Evolutionary conservation across 2,329 filamentous ascomycete species (phyloP).

Genomic region (Colletotrichum sp.): DNA sequence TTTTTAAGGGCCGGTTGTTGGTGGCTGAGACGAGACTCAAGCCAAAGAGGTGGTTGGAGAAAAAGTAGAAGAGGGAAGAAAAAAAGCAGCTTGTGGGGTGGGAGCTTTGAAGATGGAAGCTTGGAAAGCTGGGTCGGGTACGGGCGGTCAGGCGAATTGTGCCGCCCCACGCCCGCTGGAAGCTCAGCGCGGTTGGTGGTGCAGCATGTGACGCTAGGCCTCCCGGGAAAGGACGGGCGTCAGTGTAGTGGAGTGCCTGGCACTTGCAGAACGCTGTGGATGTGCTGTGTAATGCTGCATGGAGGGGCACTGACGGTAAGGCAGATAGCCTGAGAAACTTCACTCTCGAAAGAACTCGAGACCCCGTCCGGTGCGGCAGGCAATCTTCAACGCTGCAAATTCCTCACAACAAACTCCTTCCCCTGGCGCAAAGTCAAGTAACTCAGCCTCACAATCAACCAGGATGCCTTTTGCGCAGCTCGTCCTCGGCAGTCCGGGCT

Average conservation of each 20-base stretch:
- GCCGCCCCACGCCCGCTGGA: constrained; percentile 13
- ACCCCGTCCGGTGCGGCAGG: not conserved
- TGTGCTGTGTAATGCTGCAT: not conserved
- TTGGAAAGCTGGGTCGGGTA: constrained; percentile 6
- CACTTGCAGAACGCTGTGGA: not conserved
- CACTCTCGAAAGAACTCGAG: not conserved
- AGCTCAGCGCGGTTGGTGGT: not conserved
- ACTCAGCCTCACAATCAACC: not conserved
- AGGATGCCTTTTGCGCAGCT: constrained; percentile 74
- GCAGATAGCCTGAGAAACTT: not conserved
- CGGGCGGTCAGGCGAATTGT: constrained; percentile 13
- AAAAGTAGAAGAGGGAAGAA: constrained; percentile 8
- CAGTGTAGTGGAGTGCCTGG: not conserved
- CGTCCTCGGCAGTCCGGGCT: constrained; percentile 90
- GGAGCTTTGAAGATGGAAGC: constrained; percentile 13
- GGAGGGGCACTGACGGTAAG: constrained; percentile 3
- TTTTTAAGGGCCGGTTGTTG: not conserved
- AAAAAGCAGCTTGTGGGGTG: constrained; percentile 14
- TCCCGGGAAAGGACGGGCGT: not conserved
- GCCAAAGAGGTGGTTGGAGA: constrained; percentile 13
- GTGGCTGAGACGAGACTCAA: constrained; percentile 16
- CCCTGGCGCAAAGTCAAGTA: not conserved
- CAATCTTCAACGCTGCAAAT: not conserved
- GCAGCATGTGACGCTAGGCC: constrained; percentile 12
- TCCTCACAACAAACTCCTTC: not conserved